Evolutionary conservation across 148 eudicot species (phyloP).

Genomic region (Amaranthus hypochondriacus): DNA sequence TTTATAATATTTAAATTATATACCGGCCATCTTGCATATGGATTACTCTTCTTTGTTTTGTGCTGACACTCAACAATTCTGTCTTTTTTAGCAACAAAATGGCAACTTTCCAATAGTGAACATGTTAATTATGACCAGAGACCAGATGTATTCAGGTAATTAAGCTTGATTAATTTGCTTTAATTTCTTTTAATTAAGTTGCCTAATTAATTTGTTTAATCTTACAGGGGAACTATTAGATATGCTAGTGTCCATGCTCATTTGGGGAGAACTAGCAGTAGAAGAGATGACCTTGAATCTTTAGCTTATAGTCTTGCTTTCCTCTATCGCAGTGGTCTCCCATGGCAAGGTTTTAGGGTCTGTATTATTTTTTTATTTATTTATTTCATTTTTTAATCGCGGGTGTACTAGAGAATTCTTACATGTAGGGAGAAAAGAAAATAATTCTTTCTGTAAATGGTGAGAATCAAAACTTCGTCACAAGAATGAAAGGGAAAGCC

Average conservation of each 20-base stretch:
- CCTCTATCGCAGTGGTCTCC: slow-evolving; percentile 82
- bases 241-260: slow-evolving; percentile 99
- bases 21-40: too few relatives aligned
- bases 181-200: slow-evolving; percentile 7
- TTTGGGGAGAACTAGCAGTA: slow-evolving; percentile 86
- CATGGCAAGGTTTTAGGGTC: slow-evolving; percentile 92
- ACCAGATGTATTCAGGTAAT: slow-evolving; percentile 87
- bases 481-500: too few relatives aligned
- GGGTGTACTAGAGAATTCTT: slow-evolving; percentile 7
- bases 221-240: slow-evolving; percentile 79
- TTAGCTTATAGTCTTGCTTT: slow-evolving; percentile 87
- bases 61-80: neutral
- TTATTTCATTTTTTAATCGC: neutral
- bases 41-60: neutral
- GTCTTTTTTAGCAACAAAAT: slow-evolving; percentile 57
- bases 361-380: neutral
- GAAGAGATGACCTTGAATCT: slow-evolving; percentile 94
- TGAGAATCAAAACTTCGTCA: too few relatives aligned
- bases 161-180: slow-evolving; percentile 2
- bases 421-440: too few relatives aligned
- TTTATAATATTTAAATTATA: too few relatives aligned
- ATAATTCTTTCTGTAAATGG: too few relatives aligned
- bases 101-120: slow-evolving; percentile 56
- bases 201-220: neutral
- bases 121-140: slow-evolving; percentile 98